Conservation (phyloP, 208 protist genomes). For the Kentomonas sorsogonicus region DNA sequence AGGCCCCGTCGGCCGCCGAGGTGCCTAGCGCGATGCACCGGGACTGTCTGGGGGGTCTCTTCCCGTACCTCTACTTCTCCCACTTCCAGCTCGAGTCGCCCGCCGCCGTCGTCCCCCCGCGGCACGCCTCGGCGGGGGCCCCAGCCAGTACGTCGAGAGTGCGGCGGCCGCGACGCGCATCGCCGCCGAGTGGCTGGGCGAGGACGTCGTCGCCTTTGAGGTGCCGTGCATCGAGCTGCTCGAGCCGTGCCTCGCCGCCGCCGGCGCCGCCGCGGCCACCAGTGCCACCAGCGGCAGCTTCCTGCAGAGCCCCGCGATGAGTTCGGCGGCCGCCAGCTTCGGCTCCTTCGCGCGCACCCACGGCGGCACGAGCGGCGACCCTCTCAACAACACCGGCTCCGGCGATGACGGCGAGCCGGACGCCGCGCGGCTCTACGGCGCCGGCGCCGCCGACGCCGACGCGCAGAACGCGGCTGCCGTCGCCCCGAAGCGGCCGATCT, state of each 20-base stretch:
- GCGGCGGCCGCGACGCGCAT: conserved; percentile 22
- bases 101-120: too few relatives aligned
- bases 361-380: too few relatives aligned
- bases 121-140: too few relatives aligned
- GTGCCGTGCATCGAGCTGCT: conserved; percentile 34
- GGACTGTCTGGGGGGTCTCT: conserved; percentile 14
- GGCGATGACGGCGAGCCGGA: background rate
- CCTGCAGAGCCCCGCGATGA: too few relatives aligned
- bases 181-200: conserved; percentile 77
- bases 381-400: background rate
- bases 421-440: conserved; percentile 3
- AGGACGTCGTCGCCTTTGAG: conserved; percentile 67
- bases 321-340: too few relatives aligned
- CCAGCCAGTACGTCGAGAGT: too few relatives aligned
- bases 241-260: conserved; percentile 15
- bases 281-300: too few relatives aligned
- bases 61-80: conserved; percentile 53
- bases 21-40: conserved; percentile 12
- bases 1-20: background rate
- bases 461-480: background rate
- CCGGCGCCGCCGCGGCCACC: too few relatives aligned
- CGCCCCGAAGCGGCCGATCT: background rate
- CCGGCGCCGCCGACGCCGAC: background rate
- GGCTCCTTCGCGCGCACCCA: too few relatives aligned
- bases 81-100: too few relatives aligned